Evolutionary conservation across 169 alveolate species (phyloP).

Genomic region (Sarcocystis neurona): DNA sequence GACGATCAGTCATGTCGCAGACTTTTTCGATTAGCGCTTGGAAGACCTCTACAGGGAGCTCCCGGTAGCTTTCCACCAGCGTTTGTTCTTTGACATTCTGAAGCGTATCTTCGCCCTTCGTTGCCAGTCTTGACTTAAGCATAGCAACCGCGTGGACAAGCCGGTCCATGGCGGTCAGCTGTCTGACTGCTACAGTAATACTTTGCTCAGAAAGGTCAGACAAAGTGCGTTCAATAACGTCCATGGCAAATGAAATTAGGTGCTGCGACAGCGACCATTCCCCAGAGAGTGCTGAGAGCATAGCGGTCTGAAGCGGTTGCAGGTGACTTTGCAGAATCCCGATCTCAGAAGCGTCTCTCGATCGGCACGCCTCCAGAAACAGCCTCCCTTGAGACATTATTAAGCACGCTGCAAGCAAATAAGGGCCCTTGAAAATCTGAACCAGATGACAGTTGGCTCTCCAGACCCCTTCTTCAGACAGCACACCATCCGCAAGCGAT

Average conservation of each 20-base stretch:
- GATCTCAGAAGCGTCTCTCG: not conserved
- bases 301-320: not conserved
- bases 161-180: not conserved
- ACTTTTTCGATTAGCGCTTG: not conserved
- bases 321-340: not conserved
- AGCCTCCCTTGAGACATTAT: not conserved
- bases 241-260: not conserved
- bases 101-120: not conserved
- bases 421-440: not conserved
- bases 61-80: not conserved
- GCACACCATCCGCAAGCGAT: too few relatives aligned
- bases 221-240: not conserved
- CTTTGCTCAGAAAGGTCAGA: not conserved
- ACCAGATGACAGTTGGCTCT: too few relatives aligned
- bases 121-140: not conserved
- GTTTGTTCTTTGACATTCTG: not conserved
- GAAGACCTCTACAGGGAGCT: not conserved
- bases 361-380: not conserved
- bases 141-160: not conserved
- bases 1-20: not conserved
- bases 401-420: not conserved
- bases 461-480: too few relatives aligned
- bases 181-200: not conserved
- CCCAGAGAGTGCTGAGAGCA: not conserved
- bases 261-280: conserved; percentile 10